A percentile compares a stretch with the other conserved stretches of the same genome.
Evolutionary conservation across 169 alveolate species (phyloP).

Genomic region (Plasmodium falciparum): DNA sequence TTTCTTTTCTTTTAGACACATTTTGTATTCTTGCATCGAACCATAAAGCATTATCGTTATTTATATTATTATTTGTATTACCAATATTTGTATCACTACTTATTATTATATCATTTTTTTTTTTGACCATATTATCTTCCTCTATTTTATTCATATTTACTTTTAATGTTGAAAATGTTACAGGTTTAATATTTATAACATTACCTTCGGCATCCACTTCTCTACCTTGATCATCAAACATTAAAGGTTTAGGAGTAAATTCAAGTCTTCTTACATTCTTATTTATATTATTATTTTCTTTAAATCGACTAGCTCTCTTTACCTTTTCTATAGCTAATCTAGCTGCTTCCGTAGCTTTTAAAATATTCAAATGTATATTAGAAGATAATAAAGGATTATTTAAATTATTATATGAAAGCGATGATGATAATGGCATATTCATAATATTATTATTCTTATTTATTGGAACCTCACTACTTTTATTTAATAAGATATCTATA

Average conservation of each 20-base stretch:
- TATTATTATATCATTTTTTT: conserved; percentile 45
- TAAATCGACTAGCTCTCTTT: conserved; percentile 77
- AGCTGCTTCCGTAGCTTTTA: conserved; percentile 80
- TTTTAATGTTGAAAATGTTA: conserved; percentile 83
- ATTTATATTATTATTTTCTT: conserved; percentile 33
- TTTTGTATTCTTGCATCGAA: conserved; percentile 68
- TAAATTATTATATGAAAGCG: background rate
- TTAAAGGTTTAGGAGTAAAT: conserved; percentile 69
- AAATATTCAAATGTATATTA: conserved; percentile 43
- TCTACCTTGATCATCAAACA: conserved; percentile 85
- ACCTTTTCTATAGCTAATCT: conserved; percentile 83
- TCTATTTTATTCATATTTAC: conserved; percentile 81
- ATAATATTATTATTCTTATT: background rate
- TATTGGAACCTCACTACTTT: background rate
- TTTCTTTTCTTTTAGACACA: conserved; percentile 17
- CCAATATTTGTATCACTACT: no score
- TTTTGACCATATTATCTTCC: conserved; percentile 78
- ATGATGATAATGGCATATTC: background rate
- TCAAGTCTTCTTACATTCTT: conserved; percentile 42
- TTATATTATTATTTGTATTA: conserved; percentile 20
- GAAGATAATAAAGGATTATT: conserved; percentile 10
- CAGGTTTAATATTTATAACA: conserved; percentile 82
- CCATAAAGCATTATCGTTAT: conserved; percentile 47
- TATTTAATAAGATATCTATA: conserved; percentile 4
- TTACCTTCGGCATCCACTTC: conserved; percentile 86